phyloP scores from a whole-genome alignment of 192 early-diverging fungal species.

The Pilobolus umbonatus region DNA sequence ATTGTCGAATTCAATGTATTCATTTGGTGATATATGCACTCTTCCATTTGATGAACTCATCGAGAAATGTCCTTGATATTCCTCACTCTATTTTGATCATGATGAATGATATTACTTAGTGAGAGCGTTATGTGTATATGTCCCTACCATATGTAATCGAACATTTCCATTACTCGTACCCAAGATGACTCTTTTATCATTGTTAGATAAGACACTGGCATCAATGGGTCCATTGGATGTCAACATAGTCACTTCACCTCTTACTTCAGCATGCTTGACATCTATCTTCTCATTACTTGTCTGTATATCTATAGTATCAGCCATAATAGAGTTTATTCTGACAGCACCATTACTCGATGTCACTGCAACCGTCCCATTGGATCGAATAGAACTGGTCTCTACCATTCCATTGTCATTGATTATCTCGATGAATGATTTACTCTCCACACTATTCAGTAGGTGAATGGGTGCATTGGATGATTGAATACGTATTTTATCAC shows the following conservation, averaged over 20 bases:
- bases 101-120: neutral
- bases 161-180: neutral
- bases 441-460: neutral
- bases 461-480: neutral
- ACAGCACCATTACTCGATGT: neutral
- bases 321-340: neutral
- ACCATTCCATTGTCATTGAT: neutral
- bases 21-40: neutral
- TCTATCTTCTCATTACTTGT: neutral
- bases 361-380: neutral
- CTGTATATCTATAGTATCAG: neutral
- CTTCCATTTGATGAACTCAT: slow-evolving; percentile 1
- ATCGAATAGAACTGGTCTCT: neutral
- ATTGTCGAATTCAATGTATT: neutral
- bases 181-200: neutral
- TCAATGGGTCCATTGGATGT: neutral
- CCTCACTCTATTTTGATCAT: neutral
- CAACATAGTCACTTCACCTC: neutral
- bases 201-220: neutral
- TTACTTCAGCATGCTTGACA: neutral
- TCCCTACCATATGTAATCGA: slow-evolving; percentile 6
- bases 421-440: neutral
- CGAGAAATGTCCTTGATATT: slow-evolving; percentile 5
- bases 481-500: neutral
- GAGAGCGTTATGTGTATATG: neutral